Evolutionary conservation across 2,329 filamentous ascomycete genomes (phyloP).

Genomic region (Colletotrichum agaves): DNA sequence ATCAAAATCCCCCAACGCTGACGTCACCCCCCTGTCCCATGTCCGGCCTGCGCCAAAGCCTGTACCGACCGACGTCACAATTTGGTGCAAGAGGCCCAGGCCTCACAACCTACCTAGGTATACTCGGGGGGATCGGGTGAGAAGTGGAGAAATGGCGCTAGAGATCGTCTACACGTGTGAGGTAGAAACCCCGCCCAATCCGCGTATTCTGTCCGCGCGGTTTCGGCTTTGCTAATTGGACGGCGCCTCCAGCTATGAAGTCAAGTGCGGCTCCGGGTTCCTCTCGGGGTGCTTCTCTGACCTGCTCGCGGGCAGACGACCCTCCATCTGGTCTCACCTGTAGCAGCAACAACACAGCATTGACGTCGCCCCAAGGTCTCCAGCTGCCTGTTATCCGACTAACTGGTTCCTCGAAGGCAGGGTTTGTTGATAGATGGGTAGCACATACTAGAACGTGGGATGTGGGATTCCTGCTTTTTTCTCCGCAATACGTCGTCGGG

Average conservation of each 20-base stretch:
- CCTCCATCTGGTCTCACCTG: conserved; percentile 6
- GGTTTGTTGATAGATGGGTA: not conserved
- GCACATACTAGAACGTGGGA: not conserved
- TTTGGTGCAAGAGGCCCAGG: conserved; percentile 18
- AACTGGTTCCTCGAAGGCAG: not conserved
- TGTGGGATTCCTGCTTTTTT: conserved; percentile 6
- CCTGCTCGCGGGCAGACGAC: not conserved
- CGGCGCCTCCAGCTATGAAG: conserved; percentile 18
- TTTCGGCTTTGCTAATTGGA: conserved; percentile 21
- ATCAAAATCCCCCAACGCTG: conserved; percentile 5
- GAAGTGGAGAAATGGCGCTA: conserved; percentile 23
- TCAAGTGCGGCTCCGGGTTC: conserved; percentile 27
- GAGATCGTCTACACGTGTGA: conserved; percentile 27
- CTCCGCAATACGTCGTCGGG: conserved; percentile 7
- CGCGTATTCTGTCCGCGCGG: conserved; percentile 28
- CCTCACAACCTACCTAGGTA: not conserved
- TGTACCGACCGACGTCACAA: conserved; percentile 28
- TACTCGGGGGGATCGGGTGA: not conserved
- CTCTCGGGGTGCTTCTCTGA: not conserved
- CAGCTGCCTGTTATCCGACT: not conserved
- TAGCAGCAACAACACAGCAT: not conserved
- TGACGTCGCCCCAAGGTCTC: conserved; percentile 28
- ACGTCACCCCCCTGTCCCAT: conserved; percentile 26
- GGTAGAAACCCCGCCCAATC: conserved; percentile 9
- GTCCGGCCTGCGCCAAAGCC: not conserved